These are phyloP conservation scores for Piloderma croceum DNA, from an alignment of 768 basidiomycete species.

Conservation along the genomic window DNA sequence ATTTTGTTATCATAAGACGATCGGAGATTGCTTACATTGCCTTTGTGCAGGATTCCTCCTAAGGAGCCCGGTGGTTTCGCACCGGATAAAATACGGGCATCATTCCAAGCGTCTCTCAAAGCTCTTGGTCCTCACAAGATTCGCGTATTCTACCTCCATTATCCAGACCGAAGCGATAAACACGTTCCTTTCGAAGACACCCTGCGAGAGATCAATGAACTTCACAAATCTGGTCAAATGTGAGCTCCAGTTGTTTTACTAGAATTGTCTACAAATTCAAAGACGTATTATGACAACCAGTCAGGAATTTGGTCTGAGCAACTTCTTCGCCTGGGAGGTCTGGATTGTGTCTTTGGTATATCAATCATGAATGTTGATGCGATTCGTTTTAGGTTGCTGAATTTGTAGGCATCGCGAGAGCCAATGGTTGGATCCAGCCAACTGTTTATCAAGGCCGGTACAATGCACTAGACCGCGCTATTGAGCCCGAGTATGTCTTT, in stretches of 20 bases:
- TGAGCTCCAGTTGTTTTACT: constrained; percentile 1
- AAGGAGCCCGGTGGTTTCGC: constrained; percentile 4
- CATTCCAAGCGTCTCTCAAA: constrained; percentile 25
- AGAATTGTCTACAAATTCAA: background rate
- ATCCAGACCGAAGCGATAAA: constrained; percentile 19
- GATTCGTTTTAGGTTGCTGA: constrained; percentile 19
- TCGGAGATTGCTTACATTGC: background rate
- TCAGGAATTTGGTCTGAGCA: constrained; percentile 15
- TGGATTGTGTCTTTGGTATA: too few species aligned
- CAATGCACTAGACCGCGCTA: constrained; percentile 16
- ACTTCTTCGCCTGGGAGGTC: constrained; percentile 14
- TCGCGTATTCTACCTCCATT: constrained; percentile 32
- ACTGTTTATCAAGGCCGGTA: constrained; percentile 22
- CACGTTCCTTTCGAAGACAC: constrained; percentile 13
- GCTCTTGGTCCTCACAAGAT: constrained; percentile 30
- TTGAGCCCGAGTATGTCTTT: constrained; percentile 13
- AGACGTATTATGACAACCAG: too few species aligned
- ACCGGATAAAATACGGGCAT: constrained; percentile 22
- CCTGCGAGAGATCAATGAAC: constrained; percentile 21
- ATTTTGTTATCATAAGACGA: constrained; percentile 1
- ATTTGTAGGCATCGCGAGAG: constrained; percentile 22
- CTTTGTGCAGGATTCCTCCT: background rate
- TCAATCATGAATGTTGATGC: background rate
- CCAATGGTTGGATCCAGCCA: constrained; percentile 15
- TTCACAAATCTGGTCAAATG: constrained; percentile 17